These are phyloP conservation scores for Cladosporium sp. DNA, from an alignment of 2,329 filamentous ascomycete genomes.

Conservation along the genomic window DNA sequence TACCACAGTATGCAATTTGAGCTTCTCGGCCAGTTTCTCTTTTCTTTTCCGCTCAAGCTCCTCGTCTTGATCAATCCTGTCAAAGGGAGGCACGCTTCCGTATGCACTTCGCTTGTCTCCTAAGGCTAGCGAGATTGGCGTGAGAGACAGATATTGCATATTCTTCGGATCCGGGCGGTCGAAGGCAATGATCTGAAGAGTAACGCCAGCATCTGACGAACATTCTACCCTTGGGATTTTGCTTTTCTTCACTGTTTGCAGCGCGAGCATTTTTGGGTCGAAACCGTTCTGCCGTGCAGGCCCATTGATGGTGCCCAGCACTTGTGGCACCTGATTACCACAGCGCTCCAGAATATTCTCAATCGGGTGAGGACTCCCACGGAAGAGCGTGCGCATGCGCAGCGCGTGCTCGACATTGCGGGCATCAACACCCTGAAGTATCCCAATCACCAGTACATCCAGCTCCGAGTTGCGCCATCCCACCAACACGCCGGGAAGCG, in stretches of 20 bases:
- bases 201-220: slow-evolving; percentile 56
- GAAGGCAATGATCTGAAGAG: slow-evolving; percentile 83
- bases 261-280: slow-evolving; percentile 65
- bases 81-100: slow-evolving; percentile 35
- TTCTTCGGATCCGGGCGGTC: slow-evolving; percentile 74
- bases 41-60: slow-evolving; percentile 59
- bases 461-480: slow-evolving; percentile 91
- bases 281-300: slow-evolving; percentile 42
- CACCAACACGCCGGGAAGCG: slow-evolving; percentile 76
- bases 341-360: slow-evolving; percentile 78
- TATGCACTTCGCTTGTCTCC: slow-evolving; percentile 57
- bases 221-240: slow-evolving; percentile 69
- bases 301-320: slow-evolving; percentile 76
- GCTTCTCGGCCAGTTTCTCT: slow-evolving; percentile 69
- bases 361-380: slow-evolving; percentile 73
- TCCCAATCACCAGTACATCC: slow-evolving; percentile 83
- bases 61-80: slow-evolving; percentile 65
- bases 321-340: slow-evolving; percentile 73
- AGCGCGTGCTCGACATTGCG: slow-evolving; percentile 83
- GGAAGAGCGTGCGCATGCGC: slow-evolving; percentile 73
- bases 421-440: slow-evolving; percentile 85
- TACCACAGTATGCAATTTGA: slow-evolving; percentile 80
- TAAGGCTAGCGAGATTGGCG: slow-evolving; percentile 80
- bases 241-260: slow-evolving; percentile 44
- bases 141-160: slow-evolving; percentile 95